Percentiles rank a stretch among this genome's conserved stretches.
Conservation (phyloP, 805 yeast genomes). For the Cyberlindnera maclurae region DNA sequence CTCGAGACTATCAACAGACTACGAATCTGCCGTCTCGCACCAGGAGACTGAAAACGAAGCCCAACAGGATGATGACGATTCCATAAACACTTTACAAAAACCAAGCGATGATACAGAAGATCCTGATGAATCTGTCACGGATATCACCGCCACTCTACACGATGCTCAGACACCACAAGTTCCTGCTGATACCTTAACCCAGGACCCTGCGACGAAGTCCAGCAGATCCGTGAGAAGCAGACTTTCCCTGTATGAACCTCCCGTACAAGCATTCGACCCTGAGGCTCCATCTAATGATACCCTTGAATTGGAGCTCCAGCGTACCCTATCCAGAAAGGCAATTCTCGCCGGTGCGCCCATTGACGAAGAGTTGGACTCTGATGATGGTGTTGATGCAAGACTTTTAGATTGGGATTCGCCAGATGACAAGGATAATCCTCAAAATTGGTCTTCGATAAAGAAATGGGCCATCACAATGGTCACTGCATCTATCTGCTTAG, state of each 20-base stretch:
- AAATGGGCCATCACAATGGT: slow-evolving; percentile 63
- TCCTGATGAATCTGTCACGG: neutral
- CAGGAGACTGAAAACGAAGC: slow-evolving; percentile 4
- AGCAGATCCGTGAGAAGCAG: slow-evolving; percentile 13
- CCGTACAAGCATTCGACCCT: slow-evolving; percentile 8
- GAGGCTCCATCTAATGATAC: slow-evolving; percentile 13
- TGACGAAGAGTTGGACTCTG: slow-evolving; percentile 1
- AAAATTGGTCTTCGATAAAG: slow-evolving; percentile 58
- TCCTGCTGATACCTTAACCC: too few relatives aligned
- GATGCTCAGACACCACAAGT: too few relatives aligned
- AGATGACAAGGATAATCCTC: slow-evolving; percentile 56
- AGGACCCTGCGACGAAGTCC: slow-evolving; percentile 3
- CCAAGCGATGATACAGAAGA: neutral
- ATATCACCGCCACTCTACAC: too few relatives aligned
- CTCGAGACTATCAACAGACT: slow-evolving; percentile 11
- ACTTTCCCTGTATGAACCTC: slow-evolving; percentile 15
- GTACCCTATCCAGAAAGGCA: slow-evolving; percentile 22
- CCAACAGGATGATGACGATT: slow-evolving; percentile 1
- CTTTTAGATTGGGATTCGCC: slow-evolving; percentile 55
- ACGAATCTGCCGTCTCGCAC: slow-evolving; percentile 20
- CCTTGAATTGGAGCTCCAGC: slow-evolving; percentile 18
- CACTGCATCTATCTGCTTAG: slow-evolving; percentile 58
- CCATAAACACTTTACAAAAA: slow-evolving; percentile 5
- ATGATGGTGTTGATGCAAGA: slow-evolving; percentile 30
- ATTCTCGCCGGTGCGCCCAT: slow-evolving; percentile 4